phyloP scores from a whole-genome alignment of 202 grass and related monocot genomes.

The Schoenoplectus triqueter region DNA sequence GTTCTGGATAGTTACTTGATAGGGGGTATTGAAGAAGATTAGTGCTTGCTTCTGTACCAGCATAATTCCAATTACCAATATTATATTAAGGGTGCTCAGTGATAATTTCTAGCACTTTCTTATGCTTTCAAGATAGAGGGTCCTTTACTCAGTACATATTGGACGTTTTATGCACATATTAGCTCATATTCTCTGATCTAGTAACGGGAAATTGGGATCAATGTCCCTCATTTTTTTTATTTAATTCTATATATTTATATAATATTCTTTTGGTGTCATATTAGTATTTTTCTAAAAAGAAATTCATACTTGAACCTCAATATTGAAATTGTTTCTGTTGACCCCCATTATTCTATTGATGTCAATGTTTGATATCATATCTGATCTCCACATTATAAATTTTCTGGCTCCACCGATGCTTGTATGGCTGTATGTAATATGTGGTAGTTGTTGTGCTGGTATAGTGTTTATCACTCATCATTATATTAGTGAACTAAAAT shows the following conservation, averaged over 20 bases:
- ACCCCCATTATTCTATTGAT: not conserved
- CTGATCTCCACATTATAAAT: not conserved
- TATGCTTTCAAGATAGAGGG: too few species aligned
- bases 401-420: not conserved
- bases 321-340: not conserved
- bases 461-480: not conserved
- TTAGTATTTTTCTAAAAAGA: not conserved
- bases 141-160: not conserved
- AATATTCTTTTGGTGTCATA: not conserved
- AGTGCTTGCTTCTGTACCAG: too few species aligned
- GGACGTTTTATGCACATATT: slow-evolving; percentile 14
- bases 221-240: not conserved
- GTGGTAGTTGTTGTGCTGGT: not conserved
- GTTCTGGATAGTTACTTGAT: too few species aligned
- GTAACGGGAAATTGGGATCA: not conserved
- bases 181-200: not conserved
- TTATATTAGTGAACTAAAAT: slow-evolving; percentile 7
- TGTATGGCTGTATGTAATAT: slow-evolving; percentile 16
- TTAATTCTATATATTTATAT: too few species aligned
- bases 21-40: too few species aligned
- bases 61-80: too few species aligned
- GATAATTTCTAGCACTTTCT: too few species aligned
- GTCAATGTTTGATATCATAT: not conserved
- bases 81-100: too few species aligned
- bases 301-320: not conserved